phyloP scores from a whole-genome alignment of 257 asterid species.

The Ballota nigra region DNA sequence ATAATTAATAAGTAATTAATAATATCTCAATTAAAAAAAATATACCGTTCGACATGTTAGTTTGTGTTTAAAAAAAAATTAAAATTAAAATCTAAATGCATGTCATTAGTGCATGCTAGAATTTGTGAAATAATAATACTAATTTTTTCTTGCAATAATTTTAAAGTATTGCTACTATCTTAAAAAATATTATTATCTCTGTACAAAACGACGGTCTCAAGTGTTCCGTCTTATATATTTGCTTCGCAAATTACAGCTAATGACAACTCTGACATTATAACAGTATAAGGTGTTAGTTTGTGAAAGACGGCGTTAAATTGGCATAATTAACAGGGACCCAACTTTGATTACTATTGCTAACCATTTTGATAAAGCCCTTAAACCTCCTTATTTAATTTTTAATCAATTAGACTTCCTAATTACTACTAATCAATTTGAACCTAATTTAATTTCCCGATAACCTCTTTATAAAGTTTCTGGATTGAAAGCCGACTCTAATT shows the following conservation, averaged over 20 bases:
- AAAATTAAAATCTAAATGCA: too few relatives aligned
- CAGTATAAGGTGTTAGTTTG: constrained; percentile 24
- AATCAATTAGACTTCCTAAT: constrained; percentile 5
- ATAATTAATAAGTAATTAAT: too few relatives aligned
- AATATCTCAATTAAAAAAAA: too few relatives aligned
- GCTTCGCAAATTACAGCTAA: constrained; percentile 22
- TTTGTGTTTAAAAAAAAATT: too few relatives aligned
- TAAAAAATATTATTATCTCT: too few relatives aligned
- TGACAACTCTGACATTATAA: constrained; percentile 28
- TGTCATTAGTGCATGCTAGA: too few relatives aligned
- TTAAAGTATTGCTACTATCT: too few relatives aligned
- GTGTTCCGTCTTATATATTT: background rate
- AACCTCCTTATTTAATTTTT: constrained; percentile 35
- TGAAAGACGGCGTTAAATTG: constrained; percentile 33
- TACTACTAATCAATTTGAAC: background rate
- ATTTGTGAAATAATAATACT: too few relatives aligned
- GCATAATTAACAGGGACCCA: constrained; percentile 39
- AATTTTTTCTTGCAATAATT: too few relatives aligned
- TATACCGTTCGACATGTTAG: too few relatives aligned
- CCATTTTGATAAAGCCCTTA: constrained; percentile 44
- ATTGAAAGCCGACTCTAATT: background rate
- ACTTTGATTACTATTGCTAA: constrained; percentile 40
- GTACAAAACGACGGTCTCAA: too few relatives aligned
- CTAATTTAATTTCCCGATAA: background rate
- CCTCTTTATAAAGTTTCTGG: background rate